Evolutionary conservation across 345 rosid species (phyloP), one percentile per base, ranked within the genome.

Genomic region (Passiflora organensis): DNA sequence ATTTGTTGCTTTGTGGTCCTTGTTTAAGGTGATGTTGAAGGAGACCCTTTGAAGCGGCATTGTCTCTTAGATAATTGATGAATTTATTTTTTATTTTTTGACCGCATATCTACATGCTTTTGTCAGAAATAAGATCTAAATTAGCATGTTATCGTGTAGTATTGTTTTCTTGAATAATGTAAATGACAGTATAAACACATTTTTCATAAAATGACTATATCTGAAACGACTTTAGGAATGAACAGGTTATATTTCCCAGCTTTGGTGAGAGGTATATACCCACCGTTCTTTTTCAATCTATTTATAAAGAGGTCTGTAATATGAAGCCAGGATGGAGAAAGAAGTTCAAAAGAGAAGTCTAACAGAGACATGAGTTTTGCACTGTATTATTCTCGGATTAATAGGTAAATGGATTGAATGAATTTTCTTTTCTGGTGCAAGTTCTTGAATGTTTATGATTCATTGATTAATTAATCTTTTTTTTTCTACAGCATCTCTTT

Each of bases 221-320:
- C 48, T 54, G 19, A 52, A 22, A 55, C 41, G 41, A 61, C 6
- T 55, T 42, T 3, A 28, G 3, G 8, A 28, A 2, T 8, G 8
- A 28, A 17, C 21, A 87, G 86, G 96, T 85, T 60, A 69, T 88
- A 71, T 90, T 90, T 76, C 96, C 95, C 18, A 87, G 97, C 80
- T 82, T 82, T 67, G 94, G 96, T 0, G 94, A 90, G 73, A 76
- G 95, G 60, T 85, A 90, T 51, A 82, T 90, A 15, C 64, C 85
- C 13, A 82, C 91, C 0, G 80, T 70, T 70, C 82, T 90, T 64
- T 90, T 90, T 68, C 70, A 54, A 59, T 85, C 91, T 13, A 69
- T 83, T 63, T 19, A 78, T 20, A 82, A 78, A 67, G 91, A 90
- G 55, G 95, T 80, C 36, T 82, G 43, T 60, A 76, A 77, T 49